phyloP scores from a whole-genome alignment of 75 land plant genomes.

The Picea glauca region DNA sequence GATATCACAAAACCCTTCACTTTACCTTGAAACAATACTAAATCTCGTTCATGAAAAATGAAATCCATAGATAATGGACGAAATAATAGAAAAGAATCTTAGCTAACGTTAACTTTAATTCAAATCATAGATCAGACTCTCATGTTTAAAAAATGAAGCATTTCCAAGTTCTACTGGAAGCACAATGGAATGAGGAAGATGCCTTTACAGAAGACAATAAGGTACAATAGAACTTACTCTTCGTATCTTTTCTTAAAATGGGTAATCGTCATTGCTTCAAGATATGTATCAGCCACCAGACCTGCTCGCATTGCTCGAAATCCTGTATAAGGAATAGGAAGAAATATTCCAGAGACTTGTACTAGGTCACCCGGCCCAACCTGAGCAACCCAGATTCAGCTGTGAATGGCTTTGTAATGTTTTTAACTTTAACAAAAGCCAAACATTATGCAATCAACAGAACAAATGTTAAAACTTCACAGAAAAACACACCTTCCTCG shows the following conservation, averaged over 20 bases:
- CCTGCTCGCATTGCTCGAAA: conserved; percentile 97
- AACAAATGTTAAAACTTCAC: not conserved
- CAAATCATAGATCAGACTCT: not conserved
- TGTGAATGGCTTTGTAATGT: not conserved
- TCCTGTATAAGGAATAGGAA: conserved; percentile 92
- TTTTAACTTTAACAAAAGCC: not conserved
- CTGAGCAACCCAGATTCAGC: conserved; percentile 21
- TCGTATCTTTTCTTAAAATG: conserved; percentile 99
- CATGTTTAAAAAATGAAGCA: not conserved
- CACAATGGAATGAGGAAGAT: not conserved
- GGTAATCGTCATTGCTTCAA: conserved; percentile 94
- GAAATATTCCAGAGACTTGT: conserved; percentile 91
- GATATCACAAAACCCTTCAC: no score
- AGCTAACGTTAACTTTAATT: not conserved
- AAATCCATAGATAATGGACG: no score
- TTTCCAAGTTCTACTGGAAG: no score
- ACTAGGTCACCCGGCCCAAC: conserved; percentile 98
- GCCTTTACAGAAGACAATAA: not conserved
- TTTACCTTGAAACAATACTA: no score
- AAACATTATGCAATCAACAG: not conserved
- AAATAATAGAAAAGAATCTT: not conserved
- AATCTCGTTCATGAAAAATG: no score
- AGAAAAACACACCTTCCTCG: conserved; percentile 67
- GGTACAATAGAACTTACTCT: conserved; percentile 55
- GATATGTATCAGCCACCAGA: conserved; percentile 94